phyloP scores from a whole-genome alignment of 73 alveolate species.

The Halteria grandinella region DNA sequence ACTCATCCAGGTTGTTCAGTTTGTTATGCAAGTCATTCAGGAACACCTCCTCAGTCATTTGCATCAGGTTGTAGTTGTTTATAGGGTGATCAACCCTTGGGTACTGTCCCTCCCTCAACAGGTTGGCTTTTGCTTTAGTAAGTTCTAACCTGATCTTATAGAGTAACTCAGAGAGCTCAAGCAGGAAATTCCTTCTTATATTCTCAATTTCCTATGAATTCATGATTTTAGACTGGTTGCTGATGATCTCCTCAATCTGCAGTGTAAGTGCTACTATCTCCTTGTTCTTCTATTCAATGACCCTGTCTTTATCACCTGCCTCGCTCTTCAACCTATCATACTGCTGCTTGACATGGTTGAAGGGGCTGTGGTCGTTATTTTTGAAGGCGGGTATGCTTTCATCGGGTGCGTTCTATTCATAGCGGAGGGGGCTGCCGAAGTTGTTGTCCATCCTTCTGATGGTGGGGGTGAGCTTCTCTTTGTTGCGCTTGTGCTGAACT shows the following conservation, averaged over 20 bases:
- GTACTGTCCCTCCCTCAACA: too few species aligned
- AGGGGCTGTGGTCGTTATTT: too few species aligned
- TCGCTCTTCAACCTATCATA: slow-evolving; percentile 40
- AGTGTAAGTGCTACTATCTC: slow-evolving; percentile 28
- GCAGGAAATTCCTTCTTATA: slow-evolving; percentile 4
- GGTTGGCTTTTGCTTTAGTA: neutral
- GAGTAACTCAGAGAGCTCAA: neutral
- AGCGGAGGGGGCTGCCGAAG: too few species aligned
- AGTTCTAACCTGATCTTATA: slow-evolving; percentile 15
- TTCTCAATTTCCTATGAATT: neutral
- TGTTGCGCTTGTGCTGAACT: too few species aligned
- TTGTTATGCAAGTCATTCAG: neutral
- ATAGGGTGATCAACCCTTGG: too few species aligned
- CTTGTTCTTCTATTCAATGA: slow-evolving; percentile 38
- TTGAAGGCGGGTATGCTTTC: too few species aligned
- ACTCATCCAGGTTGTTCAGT: too few species aligned
- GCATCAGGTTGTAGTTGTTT: too few species aligned
- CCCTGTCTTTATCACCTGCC: slow-evolving; percentile 27
- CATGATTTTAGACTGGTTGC: neutral
- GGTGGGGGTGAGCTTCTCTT: too few species aligned
- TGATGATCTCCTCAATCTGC: slow-evolving; percentile 6
- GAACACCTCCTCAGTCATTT: slow-evolving; percentile 29
- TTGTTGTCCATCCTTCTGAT: too few species aligned
- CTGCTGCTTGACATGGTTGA: neutral
- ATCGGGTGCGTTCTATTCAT: too few species aligned